These are phyloP conservation scores for Porogramme epimiltina DNA, from an alignment of 1,284 basidiomycete species.

Conservation along the genomic window DNA sequence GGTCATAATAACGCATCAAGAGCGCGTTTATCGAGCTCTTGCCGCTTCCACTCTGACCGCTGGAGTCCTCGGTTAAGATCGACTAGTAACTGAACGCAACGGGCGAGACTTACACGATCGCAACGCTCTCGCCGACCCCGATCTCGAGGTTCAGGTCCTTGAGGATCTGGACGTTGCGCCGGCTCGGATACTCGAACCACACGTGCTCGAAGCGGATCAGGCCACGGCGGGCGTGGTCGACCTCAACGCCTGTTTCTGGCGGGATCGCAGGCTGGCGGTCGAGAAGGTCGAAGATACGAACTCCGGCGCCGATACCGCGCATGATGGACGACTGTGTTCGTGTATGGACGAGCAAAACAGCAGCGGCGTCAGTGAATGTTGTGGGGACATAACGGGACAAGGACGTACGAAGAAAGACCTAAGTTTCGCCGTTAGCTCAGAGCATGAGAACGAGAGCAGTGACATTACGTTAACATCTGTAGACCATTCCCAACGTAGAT, in stretches of 20 bases:
- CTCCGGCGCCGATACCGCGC: slow-evolving; percentile 92
- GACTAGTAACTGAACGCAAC: slow-evolving; percentile 3
- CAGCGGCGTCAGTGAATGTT: background rate
- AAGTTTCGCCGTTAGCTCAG: background rate
- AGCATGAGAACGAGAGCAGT: slow-evolving; percentile 26
- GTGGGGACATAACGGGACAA: background rate
- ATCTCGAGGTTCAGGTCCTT: slow-evolving; percentile 80
- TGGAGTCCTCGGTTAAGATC: slow-evolving; percentile 30
- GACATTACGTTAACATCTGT: slow-evolving; percentile 71
- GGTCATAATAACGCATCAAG: slow-evolving; percentile 93
- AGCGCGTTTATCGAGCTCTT: slow-evolving; percentile 93
- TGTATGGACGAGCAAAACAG: no score
- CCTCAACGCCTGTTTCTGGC: slow-evolving; percentile 57
- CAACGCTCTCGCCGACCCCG: slow-evolving; percentile 83
- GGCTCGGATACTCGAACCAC: slow-evolving; percentile 85
- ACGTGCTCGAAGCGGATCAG: slow-evolving; percentile 79
- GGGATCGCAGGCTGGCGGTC: slow-evolving; percentile 79
- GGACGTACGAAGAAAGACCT: slow-evolving; percentile 43
- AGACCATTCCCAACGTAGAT: slow-evolving; percentile 85
- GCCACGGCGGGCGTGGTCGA: slow-evolving; percentile 62
- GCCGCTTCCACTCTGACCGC: slow-evolving; percentile 87
- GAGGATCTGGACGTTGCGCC: slow-evolving; percentile 77
- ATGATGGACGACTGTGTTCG: slow-evolving; percentile 73
- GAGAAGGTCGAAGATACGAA: slow-evolving; percentile 91
- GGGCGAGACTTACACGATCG: slow-evolving; percentile 75